Percentiles rank a stretch among this genome's conserved stretches.
Evolutionary conservation across 1,139 yeast species (phyloP).

Genomic region (Kazachstania sp.): DNA sequence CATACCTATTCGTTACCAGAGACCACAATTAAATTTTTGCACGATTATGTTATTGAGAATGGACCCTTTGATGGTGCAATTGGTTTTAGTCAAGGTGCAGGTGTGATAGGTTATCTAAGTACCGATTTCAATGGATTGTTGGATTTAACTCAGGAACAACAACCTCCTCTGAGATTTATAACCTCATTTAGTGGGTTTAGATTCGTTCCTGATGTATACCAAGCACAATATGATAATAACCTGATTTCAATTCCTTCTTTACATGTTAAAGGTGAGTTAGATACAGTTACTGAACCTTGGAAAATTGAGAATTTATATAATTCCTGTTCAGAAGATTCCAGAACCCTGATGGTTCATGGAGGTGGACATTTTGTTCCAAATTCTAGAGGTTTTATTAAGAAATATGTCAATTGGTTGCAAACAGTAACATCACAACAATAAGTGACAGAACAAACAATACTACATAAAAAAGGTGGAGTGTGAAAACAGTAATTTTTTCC

Average conservation of each 20-base stretch:
- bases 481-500: too few relatives aligned
- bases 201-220: constrained; percentile 46
- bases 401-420: constrained; percentile 51
- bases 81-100: constrained; percentile 94
- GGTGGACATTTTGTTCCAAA: constrained; percentile 88
- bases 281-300: constrained; percentile 77
- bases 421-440: neutral
- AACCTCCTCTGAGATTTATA: constrained; percentile 54
- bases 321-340: constrained; percentile 39
- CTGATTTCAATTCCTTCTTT: constrained; percentile 48
- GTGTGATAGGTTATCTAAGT: constrained; percentile 55
- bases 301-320: constrained; percentile 54
- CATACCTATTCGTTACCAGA: constrained; percentile 21
- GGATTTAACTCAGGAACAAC: constrained; percentile 23
- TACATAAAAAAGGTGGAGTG: too few relatives aligned
- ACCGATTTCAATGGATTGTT: constrained; percentile 36
- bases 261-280: constrained; percentile 80
- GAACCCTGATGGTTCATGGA: constrained; percentile 55
- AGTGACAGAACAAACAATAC: too few relatives aligned
- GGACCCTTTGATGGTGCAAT: constrained; percentile 84
- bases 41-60: constrained; percentile 31
- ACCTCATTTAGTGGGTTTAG: constrained; percentile 76
- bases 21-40: constrained; percentile 20
- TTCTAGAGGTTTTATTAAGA: constrained; percentile 49
- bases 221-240: constrained; percentile 38